Conservation (phyloP, 192 early-diverging fungal species). For the Coemansia umbellata region DNA sequence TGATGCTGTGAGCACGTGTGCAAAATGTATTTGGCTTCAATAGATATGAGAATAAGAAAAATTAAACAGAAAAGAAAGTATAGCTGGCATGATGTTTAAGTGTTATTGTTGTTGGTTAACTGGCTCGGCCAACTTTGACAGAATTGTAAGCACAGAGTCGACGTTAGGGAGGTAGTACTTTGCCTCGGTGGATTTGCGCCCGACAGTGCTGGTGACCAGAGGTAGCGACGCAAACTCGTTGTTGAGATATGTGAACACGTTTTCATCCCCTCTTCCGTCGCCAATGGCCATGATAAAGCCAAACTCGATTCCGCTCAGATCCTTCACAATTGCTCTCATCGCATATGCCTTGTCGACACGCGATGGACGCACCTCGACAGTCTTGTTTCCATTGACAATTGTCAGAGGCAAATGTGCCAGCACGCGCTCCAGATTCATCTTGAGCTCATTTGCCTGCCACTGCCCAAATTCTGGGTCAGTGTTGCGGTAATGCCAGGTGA, state of each 20-base stretch:
- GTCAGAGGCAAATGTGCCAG: conserved; percentile 89
- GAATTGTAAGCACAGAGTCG: conserved; percentile 36
- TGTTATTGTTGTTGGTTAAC: background rate
- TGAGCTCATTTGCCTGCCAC: conserved; percentile 98
- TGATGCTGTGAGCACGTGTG: too few species aligned
- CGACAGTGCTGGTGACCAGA: conserved; percentile 85
- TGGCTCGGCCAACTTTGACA: conserved; percentile 21
- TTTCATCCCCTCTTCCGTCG: conserved; percentile 95
- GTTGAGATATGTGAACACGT: conserved; percentile 67
- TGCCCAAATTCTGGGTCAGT: conserved; percentile 91
- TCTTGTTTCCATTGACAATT: conserved; percentile 94
- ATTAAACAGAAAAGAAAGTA: background rate
- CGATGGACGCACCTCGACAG: conserved; percentile 91
- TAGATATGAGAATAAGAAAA: background rate
- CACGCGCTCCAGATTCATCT: conserved; percentile 95
- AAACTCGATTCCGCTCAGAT: conserved; percentile 48
- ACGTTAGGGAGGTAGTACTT: conserved; percentile 78
- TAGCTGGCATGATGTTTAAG: background rate
- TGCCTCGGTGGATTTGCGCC: conserved; percentile 95
- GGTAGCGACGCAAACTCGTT: conserved; percentile 52
- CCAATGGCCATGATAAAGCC: conserved; percentile 75
- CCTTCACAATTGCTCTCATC: conserved; percentile 80
- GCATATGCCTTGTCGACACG: conserved; percentile 90
- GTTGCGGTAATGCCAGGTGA: conserved; percentile 98
- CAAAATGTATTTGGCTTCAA: too few species aligned